These are phyloP conservation scores for Gastrodia elata DNA, from an alignment of 106 monocot genomes.

Conservation along the genomic window DNA sequence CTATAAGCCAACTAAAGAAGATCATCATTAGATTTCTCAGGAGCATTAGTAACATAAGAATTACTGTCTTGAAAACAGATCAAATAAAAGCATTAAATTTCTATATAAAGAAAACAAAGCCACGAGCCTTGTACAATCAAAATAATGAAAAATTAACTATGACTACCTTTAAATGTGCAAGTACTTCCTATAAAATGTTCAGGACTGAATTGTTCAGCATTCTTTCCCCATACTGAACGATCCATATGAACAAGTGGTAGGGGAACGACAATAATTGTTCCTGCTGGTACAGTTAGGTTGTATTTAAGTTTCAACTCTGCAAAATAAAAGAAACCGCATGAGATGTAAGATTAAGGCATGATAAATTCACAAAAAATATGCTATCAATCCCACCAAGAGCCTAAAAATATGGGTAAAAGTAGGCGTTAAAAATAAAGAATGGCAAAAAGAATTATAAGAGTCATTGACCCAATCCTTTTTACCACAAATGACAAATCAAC, in stretches of 20 bases:
- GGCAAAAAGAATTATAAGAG: no score
- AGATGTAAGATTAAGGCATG: not conserved
- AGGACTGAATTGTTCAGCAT: constrained; percentile 51
- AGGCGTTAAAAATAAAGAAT: no score
- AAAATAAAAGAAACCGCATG: not conserved
- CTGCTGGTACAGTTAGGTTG: constrained; percentile 38
- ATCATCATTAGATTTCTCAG: not conserved
- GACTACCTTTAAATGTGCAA: constrained; percentile 8
- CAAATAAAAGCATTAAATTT: not conserved
- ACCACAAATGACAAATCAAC: no score
- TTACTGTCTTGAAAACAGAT: not conserved
- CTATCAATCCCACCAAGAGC: no score
- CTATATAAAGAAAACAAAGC: not conserved
- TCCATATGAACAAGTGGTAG: constrained; percentile 54
- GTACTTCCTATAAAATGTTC: constrained; percentile 32
- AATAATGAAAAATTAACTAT: not conserved
- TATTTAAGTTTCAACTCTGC: constrained; percentile 38
- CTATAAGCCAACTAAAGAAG: not conserved
- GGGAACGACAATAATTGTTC: constrained; percentile 56
- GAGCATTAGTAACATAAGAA: not conserved
- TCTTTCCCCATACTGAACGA: constrained; percentile 48
- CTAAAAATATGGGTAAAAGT: no score
- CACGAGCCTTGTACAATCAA: not conserved
- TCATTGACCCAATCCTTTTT: no score
- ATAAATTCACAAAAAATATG: not conserved